Evolutionary conservation across 805 yeast genomes (phyloP).

Genomic region (Torulaspora delbrueckii): DNA sequence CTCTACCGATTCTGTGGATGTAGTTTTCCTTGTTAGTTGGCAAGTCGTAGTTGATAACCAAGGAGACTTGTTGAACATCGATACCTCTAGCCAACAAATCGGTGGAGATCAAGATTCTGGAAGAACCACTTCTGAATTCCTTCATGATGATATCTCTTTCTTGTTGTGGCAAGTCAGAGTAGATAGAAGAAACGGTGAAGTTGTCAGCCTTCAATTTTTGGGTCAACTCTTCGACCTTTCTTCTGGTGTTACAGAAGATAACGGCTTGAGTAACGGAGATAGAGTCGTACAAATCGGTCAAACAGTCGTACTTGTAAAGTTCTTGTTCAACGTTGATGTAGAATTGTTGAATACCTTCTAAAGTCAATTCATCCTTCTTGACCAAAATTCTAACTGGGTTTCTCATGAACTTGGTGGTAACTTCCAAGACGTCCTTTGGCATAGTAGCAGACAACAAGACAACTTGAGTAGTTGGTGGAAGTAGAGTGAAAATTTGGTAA

Average conservation of each 20-base stretch:
- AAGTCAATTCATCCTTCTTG: conserved; percentile 86
- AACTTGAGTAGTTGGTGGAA: conserved; percentile 85
- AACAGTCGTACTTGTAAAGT: conserved; percentile 88
- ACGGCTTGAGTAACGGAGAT: conserved; percentile 96
- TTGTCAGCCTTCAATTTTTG: conserved; percentile 71
- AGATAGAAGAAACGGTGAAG: conserved; percentile 93
- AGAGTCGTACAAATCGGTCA: conserved; percentile 92
- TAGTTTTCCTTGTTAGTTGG: conserved; percentile 93
- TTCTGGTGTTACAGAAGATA: conserved; percentile 94
- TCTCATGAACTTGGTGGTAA: conserved; percentile 86
- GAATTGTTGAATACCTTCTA: conserved; percentile 93
- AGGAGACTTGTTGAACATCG: conserved; percentile 95
- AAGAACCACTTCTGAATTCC: conserved; percentile 90
- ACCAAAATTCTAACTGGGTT: conserved; percentile 93
- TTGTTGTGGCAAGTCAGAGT: conserved; percentile 93
- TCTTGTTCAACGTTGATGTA: conserved; percentile 88
- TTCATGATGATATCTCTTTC: conserved; percentile 93
- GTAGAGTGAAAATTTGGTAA: conserved; percentile 78
- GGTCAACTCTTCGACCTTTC: conserved; percentile 88
- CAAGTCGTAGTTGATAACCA: conserved; percentile 92
- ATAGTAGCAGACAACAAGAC: conserved; percentile 93
- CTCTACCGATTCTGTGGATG: conserved; percentile 96
- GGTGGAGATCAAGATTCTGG: conserved; percentile 91
- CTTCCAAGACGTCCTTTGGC: conserved; percentile 85
- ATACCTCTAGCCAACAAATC: conserved; percentile 98